Evolutionary conservation across 345 rosid genomes (phyloP), one percentile per base, ranked within the genome.

Genomic region (Syzygium jambos): DNA sequence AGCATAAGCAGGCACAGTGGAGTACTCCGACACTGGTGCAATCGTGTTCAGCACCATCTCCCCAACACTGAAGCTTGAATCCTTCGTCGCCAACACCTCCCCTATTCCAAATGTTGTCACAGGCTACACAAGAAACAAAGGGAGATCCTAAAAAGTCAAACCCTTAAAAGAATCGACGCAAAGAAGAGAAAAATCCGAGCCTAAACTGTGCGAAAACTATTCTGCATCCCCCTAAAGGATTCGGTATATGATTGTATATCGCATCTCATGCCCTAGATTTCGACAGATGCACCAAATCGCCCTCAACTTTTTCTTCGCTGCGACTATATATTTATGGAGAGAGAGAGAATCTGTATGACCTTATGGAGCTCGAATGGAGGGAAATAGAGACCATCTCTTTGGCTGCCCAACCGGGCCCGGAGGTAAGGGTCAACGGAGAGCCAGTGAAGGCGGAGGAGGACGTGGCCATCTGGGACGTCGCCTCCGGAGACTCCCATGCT

Each of bases 381-480:
- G 11, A 85, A 23, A 80, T 88, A 88, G 9, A 93, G 90, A 27
- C 93, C 94, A 4, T 91, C 94, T 5, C 57, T 54, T 4, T 5
- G 83, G 87, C 92, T 92, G 29, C 77, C 87, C 92, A 93, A 84
- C 56, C 61, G 78, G 78, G 65, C 5, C 6, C 90, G 92, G 38
- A 90, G 89, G 82, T 88, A 92, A 53, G 94, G 93, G 56, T 91
- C 93, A 49, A 91, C 49, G 43, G 94, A 91, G 88, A 93, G 77
- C 85, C 59, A 89, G 77, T 89, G 91, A 25, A 85, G 43, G 86
- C 89, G 86, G 27, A 90, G 12, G 80, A 87, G 86, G 10, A 91
- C 87, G 41, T 92, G 92, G 41, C 49, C 85, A 23, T 91, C 90
- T 2, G 91, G 92, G 30, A 92, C 68, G 5, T 88, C 56, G 61